Evolutionary conservation across 2,329 filamentous ascomycete species (phyloP), one percentile per base, ranked within the genome.

Genomic region (Bipolaris bicolor): DNA sequence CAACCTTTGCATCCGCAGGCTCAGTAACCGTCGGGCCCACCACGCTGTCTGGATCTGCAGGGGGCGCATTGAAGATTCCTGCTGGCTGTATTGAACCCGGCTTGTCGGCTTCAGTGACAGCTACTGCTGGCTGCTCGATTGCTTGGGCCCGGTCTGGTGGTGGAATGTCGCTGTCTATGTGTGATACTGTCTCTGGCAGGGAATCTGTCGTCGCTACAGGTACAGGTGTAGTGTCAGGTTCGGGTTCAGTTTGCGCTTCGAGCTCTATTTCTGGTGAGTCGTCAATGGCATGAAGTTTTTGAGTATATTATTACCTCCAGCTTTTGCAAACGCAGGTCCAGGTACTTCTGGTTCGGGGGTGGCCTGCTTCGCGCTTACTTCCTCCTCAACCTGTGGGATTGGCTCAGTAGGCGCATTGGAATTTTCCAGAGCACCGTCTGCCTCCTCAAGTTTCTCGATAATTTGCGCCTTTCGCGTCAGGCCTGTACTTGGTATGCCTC

Each of bases 401-500:
- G 48, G 24, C 26, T 57, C 47, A 7, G 46, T 48, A 36, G 52
- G 52, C 58, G 53, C 55, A 46, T 24, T 16, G 7, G 53, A 2
- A 5, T 60, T 56, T 55, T 60, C 62, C 10, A 49, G 37, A 26
- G 55, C 55, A 18, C 13, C 50, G 40, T 72, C 71, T 49, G 61
- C 58, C 62, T 72, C 75, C 52, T 77, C 68, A 7, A 83, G 70
- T 62, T 77, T 79, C 56, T 82, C 80, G 33, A 82, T 72, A 46
- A 80, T 79, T 57, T 82, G 77, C 56, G 78, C 77, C 66, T 83
- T 83, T 46, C 79, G 72, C 49, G 79, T 79, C 29, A 82, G 67
- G 22, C 80, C 79, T 0, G 79, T 79, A 22, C 74, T 73, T 1
- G 80, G 70, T 54, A 83, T 81, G 44, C 74, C 73, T 48, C 79